Evolutionary conservation across 768 basidiomycete genomes (phyloP).

Genomic region (Pleurotus sapidus): DNA sequence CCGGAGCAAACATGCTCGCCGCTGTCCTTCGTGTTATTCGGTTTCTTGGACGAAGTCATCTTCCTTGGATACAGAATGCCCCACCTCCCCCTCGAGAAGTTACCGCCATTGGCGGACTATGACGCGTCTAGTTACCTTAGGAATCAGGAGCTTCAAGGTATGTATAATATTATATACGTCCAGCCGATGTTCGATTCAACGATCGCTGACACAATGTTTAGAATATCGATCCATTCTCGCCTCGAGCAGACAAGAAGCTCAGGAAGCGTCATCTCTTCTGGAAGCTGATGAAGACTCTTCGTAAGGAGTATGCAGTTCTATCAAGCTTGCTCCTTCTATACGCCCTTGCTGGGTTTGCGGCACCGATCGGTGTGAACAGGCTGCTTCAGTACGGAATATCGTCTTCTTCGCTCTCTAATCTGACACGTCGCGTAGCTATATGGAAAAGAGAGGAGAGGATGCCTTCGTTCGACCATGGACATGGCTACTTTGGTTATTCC

Average conservation of each 20-base stretch:
- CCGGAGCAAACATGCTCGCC: conserved; percentile 51
- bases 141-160: conserved; percentile 12
- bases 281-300: conserved; percentile 22
- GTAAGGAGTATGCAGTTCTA: conserved; percentile 13
- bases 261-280: conserved; percentile 30
- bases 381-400: conserved; percentile 9
- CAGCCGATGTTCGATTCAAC: no score
- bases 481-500: conserved; percentile 40
- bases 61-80: conserved; percentile 37
- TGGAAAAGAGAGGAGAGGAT: conserved; percentile 40
- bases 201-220: not conserved
- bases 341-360: conserved; percentile 8
- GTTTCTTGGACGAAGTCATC: conserved; percentile 55
- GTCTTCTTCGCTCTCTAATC: not conserved
- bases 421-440: conserved; percentile 26
- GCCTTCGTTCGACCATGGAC: conserved; percentile 48
- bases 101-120: conserved; percentile 63
- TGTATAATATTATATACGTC: not conserved
- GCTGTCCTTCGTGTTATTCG: conserved; percentile 40
- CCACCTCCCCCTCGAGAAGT: conserved; percentile 45
- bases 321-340: conserved; percentile 8
- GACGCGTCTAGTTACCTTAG: conserved; percentile 28
- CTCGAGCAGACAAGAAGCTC: conserved; percentile 12
- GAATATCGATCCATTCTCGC: conserved; percentile 16
- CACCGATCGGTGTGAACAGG: conserved; percentile 15